Conservation (phyloP, 2,329 filamentous ascomycete genomes). For the Cercospora sp. region DNA sequence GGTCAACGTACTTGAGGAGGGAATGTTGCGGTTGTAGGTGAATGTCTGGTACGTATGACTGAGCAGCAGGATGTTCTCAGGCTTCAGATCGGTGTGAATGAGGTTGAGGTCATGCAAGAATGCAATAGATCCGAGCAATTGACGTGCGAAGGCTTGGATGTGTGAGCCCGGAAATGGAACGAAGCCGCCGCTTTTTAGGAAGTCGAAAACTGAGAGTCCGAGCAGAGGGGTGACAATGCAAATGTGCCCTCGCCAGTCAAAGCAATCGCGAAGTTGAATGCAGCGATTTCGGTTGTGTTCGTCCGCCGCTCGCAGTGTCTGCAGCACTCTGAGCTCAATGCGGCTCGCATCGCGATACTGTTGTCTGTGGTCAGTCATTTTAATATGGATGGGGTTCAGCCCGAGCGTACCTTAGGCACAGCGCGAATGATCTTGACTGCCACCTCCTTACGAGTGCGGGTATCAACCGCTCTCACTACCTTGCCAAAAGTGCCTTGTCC, state of each 20-base stretch:
- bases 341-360: conserved; percentile 87
- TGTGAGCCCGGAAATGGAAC: conserved; percentile 98
- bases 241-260: conserved; percentile 96
- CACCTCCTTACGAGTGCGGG: conserved; percentile 73
- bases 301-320: conserved; percentile 89
- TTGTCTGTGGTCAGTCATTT: conserved; percentile 1
- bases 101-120: conserved; percentile 96
- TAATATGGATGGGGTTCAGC: not conserved
- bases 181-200: conserved; percentile 91
- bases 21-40: conserved; percentile 67
- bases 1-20: conserved; percentile 62
- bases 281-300: conserved; percentile 90
- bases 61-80: conserved; percentile 67
- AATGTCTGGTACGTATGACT: conserved; percentile 67
- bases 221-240: conserved; percentile 78
- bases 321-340: conserved; percentile 90
- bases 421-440: conserved; percentile 98
- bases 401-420: conserved; percentile 69
- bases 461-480: conserved; percentile 89
- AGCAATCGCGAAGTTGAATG: conserved; percentile 94
- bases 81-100: conserved; percentile 82
- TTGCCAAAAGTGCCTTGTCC: conserved; percentile 98
- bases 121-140: conserved; percentile 96
- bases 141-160: conserved; percentile 94
- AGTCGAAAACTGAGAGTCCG: conserved; percentile 97